Percentiles rank a stretch among this genome's conserved stretches.
These are phyloP conservation scores for Chenopodium quinoa DNA, from an alignment of 148 eudicot species.

Conservation along the genomic window DNA sequence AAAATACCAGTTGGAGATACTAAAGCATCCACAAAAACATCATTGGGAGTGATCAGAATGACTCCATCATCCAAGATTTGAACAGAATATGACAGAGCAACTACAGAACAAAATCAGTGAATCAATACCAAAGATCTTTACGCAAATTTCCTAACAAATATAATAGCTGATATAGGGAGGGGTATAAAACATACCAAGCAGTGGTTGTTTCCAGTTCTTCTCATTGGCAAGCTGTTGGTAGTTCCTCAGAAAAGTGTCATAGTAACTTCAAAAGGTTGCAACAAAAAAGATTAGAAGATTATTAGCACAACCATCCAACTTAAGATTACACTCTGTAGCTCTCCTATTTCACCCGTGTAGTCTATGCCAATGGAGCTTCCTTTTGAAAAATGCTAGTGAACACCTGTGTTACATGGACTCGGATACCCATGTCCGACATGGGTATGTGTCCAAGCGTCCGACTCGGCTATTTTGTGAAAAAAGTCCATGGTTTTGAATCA, in stretches of 20 bases:
- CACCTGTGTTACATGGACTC: neutral
- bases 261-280: conserved; percentile 55
- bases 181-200: conserved; percentile 46
- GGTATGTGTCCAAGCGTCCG: too few species aligned
- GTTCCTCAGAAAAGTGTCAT: conserved; percentile 81
- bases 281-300: neutral
- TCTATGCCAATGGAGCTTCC: too few species aligned
- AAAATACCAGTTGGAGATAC: conserved; percentile 80
- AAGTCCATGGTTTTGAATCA: too few species aligned
- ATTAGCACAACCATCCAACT: neutral
- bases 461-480: too few species aligned
- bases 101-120: conserved; percentile 38
- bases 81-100: conserved; percentile 80
- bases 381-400: neutral
- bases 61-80: conserved; percentile 84
- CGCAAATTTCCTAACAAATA: neutral
- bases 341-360: neutral
- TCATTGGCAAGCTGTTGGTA: conserved; percentile 73
- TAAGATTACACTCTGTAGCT: neutral
- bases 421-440: too few species aligned
- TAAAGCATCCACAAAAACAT: conserved; percentile 72
- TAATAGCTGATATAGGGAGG: neutral
- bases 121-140: neutral
- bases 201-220: conserved; percentile 83
- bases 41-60: conserved; percentile 80